Percentiles rank a stretch among this genome's conserved stretches.
phyloP scores from a whole-genome alignment of 345 rosid genomes.

The Clarkia xantiana region DNA sequence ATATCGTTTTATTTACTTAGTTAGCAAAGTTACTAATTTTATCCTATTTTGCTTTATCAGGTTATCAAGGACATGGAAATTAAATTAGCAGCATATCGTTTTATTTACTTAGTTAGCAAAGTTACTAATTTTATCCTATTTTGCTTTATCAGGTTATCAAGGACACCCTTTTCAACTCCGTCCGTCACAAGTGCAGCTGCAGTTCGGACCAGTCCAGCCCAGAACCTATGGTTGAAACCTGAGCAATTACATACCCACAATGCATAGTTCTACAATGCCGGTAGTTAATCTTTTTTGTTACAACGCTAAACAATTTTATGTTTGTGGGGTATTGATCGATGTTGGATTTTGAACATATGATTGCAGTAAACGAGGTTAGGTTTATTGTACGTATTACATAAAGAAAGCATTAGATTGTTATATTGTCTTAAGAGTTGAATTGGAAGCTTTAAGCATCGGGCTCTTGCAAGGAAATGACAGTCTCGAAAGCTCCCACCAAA shows the following conservation, averaged over 20 bases:
- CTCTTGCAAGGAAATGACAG: too few species aligned
- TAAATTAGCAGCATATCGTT: background rate
- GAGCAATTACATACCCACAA: constrained; percentile 8
- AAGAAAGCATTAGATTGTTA: too few species aligned
- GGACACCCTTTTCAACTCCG: constrained; percentile 85
- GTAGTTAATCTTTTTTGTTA: too few species aligned
- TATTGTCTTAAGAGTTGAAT: too few species aligned
- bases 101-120: background rate
- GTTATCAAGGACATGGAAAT: constrained; percentile 58
- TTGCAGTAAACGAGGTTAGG: too few species aligned
- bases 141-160: constrained; percentile 57
- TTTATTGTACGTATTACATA: too few species aligned
- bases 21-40: constrained; percentile 1
- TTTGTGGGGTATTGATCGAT: too few species aligned
- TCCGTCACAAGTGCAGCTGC: constrained; percentile 42
- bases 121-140: constrained; percentile 1
- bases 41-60: constrained; percentile 23
- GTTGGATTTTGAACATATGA: too few species aligned
- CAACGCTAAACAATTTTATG: too few species aligned
- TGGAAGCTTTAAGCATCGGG: too few species aligned
- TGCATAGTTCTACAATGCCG: too few species aligned
- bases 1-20: background rate
- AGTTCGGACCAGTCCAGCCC: constrained; percentile 45
- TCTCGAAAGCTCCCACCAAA: too few species aligned
- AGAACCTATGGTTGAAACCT: constrained; percentile 92